phyloP scores from a whole-genome alignment of 108 stramenopile species.

The Stephanodiscus triporus region DNA sequence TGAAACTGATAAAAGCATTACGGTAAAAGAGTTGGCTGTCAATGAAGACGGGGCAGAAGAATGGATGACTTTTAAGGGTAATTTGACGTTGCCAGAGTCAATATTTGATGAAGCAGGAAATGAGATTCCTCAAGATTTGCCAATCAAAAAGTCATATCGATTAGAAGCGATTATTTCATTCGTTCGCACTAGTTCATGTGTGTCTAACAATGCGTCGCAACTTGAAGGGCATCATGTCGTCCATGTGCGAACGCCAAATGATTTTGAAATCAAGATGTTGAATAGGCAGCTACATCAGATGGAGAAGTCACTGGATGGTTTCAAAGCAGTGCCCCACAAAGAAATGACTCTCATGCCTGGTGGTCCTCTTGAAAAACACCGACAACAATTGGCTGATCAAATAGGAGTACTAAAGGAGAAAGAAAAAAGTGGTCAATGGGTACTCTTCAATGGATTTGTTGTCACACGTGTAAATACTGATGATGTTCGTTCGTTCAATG shows the following conservation, averaged over 20 bases:
- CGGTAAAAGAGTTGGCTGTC: conserved; percentile 54
- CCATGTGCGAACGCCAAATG: conserved; percentile 58
- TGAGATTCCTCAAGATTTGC: conserved; percentile 17
- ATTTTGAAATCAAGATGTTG: conserved; percentile 48
- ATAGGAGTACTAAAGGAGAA: conserved; percentile 12
- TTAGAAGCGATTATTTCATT: conserved; percentile 70
- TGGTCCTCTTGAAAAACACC: conserved; percentile 28
- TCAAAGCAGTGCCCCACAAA: conserved; percentile 7
- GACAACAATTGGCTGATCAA: conserved; percentile 37
- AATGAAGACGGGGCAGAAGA: conserved; percentile 47
- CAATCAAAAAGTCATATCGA: conserved; percentile 55
- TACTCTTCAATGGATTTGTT: conserved; percentile 82
- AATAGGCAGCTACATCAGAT: conserved; percentile 41
- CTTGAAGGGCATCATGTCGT: conserved; percentile 75
- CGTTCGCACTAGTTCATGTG: conserved; percentile 38
- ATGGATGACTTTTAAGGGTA: conserved; percentile 48
- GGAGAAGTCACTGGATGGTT: conserved; percentile 16
- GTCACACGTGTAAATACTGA: conserved; percentile 58
- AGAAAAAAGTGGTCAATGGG: conserved; percentile 56
- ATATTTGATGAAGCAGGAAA: conserved; percentile 22
- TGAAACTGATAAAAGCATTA: conserved; percentile 57
- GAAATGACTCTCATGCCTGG: conserved; percentile 29
- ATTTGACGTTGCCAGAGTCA: conserved; percentile 49
- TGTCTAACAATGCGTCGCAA: conserved; percentile 11
- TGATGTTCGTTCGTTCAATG: conserved; percentile 81